Evolutionary conservation across 1,284 basidiomycete genomes (phyloP), one percentile per base, ranked within the genome.

Genomic region (Pseudozyma thailandica): DNA sequence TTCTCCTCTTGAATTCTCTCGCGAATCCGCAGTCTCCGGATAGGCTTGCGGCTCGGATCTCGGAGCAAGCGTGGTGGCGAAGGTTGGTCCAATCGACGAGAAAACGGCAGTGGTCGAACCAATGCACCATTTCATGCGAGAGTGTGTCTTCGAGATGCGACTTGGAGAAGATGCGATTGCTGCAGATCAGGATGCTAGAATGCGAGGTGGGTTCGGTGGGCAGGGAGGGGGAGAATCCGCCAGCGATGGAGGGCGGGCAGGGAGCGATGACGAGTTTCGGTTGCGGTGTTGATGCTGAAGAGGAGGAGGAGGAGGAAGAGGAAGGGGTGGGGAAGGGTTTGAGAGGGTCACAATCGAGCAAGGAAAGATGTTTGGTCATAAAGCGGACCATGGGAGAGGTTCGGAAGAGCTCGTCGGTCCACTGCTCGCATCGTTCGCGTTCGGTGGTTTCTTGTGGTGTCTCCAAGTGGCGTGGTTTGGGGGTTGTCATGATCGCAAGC

Each of bases 61-160:
- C 94, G 77, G 90, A 92, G 82, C 94, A 98, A 0, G 95, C 95
- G 82, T 95, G 93, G 85, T 97, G 94, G 52, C 93, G 85, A 51
- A 98, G 84, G 83, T 98, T 91, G 50, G 83, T 84, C 93, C 93
- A 97, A 83, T 96, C 90, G 1, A 96, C 91, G 59, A 93, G 90
- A 86, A 98, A 98, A 81, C 90, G 89, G 83, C 92, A 92, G 73
- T 96, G 92, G 82, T 98, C 95, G 81, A 91, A 98, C 87, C 94
- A 90, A 83, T 98, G 95, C n/a, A 98, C 85, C 57, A 98, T 88
- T 81, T 98, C 95, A 79, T 98, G 95, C 16, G 92, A 88, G 28
- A 98, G 85, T 15, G 94, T 96, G 81, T 93, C 89, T 83, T 98
- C 93, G 89, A 95, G 90, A 77, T 97, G 93, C 41, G 87, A 87